Percentiles rank a stretch among this genome's conserved stretches.
Conservation (phyloP, 2,329 filamentous ascomycete genomes). For the Sclerotinia minor region DNA sequence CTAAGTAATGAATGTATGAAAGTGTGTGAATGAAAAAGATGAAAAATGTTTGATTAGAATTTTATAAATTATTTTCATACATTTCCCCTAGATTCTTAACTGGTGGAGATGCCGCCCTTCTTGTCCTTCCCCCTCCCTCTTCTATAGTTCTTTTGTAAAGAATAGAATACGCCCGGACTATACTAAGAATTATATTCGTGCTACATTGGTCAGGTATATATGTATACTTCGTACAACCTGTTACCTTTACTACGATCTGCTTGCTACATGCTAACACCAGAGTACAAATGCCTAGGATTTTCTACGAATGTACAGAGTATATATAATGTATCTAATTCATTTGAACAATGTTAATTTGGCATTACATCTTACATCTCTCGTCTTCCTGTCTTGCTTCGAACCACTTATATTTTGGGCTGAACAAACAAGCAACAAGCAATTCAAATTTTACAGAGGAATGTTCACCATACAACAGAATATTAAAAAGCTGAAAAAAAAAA, state of each 20-base stretch:
- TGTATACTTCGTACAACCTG: background rate
- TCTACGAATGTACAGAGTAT: background rate
- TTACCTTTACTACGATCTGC: background rate
- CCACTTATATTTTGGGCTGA: background rate
- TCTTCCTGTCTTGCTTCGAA: no score
- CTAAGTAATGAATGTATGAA: background rate
- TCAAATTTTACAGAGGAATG: background rate
- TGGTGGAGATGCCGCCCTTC: slow-evolving; percentile 12
- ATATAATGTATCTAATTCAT: background rate
- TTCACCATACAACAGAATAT: background rate
- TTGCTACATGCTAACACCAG: background rate
- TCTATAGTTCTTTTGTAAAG: background rate
- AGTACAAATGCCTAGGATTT: background rate
- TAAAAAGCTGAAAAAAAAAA: no score
- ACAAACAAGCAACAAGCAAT: background rate
- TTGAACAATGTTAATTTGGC: background rate
- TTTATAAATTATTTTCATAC: no score
- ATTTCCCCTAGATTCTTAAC: no score
- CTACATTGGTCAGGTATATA: background rate
- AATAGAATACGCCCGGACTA: slow-evolving; percentile 5
- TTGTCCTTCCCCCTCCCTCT: background rate
- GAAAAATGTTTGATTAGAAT: slow-evolving; percentile 3
- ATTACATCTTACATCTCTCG: background rate
- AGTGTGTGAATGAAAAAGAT: background rate
- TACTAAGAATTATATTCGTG: background rate